phyloP scores from a whole-genome alignment of 1,284 basidiomycete species.

The Amylostereum chailletii region DNA sequence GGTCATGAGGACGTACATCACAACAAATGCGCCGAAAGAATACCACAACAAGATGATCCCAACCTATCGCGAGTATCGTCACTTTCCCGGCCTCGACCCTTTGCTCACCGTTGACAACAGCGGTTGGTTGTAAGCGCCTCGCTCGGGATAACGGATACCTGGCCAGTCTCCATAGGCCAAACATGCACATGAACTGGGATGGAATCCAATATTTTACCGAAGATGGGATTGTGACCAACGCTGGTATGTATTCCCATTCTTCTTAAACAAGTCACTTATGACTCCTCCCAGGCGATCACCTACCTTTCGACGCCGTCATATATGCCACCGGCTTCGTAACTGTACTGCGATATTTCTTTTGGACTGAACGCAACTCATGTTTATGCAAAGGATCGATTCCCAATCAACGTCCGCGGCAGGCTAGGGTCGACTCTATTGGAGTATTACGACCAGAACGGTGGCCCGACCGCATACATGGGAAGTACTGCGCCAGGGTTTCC shows the following conservation, averaged over 20 bases:
- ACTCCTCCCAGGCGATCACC: constrained; percentile 14
- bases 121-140: constrained; percentile 29
- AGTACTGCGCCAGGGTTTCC: constrained; percentile 27
- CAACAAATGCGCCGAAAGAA: constrained; percentile 25
- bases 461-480: constrained; percentile 26
- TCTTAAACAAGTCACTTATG: background rate
- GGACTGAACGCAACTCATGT: background rate
- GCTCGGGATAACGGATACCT: constrained; percentile 31
- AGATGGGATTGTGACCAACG: constrained; percentile 27
- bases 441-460: constrained; percentile 25
- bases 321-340: constrained; percentile 24
- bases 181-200: constrained; percentile 31
- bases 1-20: constrained; percentile 24
- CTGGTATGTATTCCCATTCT: constrained; percentile 15
- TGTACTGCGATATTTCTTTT: constrained; percentile 1
- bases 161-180: constrained; percentile 28
- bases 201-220: constrained; percentile 27
- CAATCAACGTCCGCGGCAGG: constrained; percentile 20
- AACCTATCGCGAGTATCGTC: constrained; percentile 26
- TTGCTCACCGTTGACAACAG: constrained; percentile 10
- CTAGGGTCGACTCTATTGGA: constrained; percentile 20
- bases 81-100: too few species aligned
- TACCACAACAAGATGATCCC: constrained; percentile 34
- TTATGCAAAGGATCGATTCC: constrained; percentile 17
- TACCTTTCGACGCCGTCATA: constrained; percentile 24